Evolutionary conservation across 306 rosid species (phyloP), one percentile per base, ranked within the genome.

Genomic region (Gynostemma pentaphyllum): DNA sequence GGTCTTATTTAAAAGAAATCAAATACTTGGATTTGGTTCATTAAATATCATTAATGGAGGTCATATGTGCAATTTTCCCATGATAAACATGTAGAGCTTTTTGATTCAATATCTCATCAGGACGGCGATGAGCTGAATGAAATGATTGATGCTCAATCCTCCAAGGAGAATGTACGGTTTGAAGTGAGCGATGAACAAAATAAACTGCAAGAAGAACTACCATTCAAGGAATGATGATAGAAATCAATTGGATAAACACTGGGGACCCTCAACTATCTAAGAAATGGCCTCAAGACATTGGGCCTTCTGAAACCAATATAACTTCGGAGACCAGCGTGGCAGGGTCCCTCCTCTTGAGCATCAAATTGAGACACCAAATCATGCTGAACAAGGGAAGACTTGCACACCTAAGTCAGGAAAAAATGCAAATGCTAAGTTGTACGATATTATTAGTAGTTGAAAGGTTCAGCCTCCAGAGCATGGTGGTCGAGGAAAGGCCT

Each of bases 401-500:
- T 7, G n/a, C 13, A 48, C 59, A 14, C 29, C 10, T 15, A 52
- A 48, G 45, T 40, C 49, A 40, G 53, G 48, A 3, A 27, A n/a
- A 55, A 23, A 72, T 2, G 51, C 28, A 18, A 18, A 34, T 10
- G 7, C 36, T 0, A n/a, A 61, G 14, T 11, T 29, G 16, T 30
- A n/a, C n/a, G 28, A 34, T 56, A 10, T 30, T 56, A 19, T 56
- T 56, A 15, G 23, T 54, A 9, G 63, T 62, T 9, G 4, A 1
- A 55, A 55, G 22, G 27, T 49, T 24, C 62, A 29, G 4, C 42
- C 40, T 1, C 12, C 11, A 41, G 42, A 19, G 11, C 62, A 16
- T 30, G 27, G 26, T 42, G 67, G 67, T 4, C 65, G 36, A 52
- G 69, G 67, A 21, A n/a, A 62, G 45, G 34, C 66, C 50, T 70